Conservation (phyloP, 202 grass and related monocot genomes). For the Sporobolus alterniflorus region DNA sequence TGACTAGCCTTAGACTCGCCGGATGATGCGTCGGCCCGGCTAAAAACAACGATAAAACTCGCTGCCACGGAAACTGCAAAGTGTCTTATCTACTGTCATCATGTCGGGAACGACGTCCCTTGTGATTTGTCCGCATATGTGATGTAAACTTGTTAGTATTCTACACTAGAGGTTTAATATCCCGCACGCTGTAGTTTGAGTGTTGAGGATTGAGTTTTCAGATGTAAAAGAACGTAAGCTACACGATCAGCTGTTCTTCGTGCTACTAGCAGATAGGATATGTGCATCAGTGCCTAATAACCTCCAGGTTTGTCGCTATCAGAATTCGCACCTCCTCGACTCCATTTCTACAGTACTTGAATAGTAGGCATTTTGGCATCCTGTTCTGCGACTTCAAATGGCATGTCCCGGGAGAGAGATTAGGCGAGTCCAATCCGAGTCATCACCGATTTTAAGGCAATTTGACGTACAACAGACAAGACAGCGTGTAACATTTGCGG, state of each 20-base stretch:
- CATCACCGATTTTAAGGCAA: not conserved
- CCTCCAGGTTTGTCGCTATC: not conserved
- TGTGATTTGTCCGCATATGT: not conserved
- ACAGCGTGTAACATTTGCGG: slow-evolving; percentile 9
- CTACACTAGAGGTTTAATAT: too few species aligned
- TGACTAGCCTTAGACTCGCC: slow-evolving; percentile 41
- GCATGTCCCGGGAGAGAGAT: not conserved
- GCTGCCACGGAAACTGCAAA: slow-evolving; percentile 36
- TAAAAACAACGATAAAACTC: not conserved
- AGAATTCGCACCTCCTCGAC: slow-evolving; percentile 15
- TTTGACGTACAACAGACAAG: not conserved
- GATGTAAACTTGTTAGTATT: not conserved
- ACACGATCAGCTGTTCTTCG: too few species aligned
- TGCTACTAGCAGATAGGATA: too few species aligned
- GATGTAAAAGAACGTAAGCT: too few species aligned
- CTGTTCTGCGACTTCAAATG: slow-evolving; percentile 22
- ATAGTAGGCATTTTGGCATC: not conserved
- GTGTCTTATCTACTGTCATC: slow-evolving; percentile 5
- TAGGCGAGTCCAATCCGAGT: not conserved
- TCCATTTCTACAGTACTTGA: not conserved
- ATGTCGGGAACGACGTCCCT: slow-evolving; percentile 26
- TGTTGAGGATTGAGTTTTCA: too few species aligned
- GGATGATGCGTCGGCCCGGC: not conserved
- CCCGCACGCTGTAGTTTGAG: not conserved
- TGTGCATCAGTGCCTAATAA: too few species aligned